These are phyloP conservation scores for Sclerotinia subarctica DNA, from an alignment of 2,329 filamentous ascomycete species.

Conservation along the genomic window DNA sequence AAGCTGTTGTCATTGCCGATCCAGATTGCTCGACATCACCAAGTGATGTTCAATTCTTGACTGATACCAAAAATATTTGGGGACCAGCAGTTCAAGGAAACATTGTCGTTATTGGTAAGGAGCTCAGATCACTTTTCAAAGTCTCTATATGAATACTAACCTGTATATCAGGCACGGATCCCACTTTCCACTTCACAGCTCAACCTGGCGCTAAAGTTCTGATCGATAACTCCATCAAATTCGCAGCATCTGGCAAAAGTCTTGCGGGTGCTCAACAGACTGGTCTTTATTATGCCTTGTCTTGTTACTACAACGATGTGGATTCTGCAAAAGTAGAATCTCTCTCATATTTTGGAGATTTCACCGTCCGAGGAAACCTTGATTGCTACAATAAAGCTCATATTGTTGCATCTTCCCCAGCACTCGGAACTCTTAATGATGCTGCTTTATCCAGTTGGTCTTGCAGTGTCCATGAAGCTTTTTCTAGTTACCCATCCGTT, in stretches of 20 bases:
- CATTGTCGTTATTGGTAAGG: slow-evolving; percentile 42
- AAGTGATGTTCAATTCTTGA: slow-evolving; percentile 40
- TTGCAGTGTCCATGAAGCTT: slow-evolving; percentile 45
- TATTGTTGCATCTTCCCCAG: slow-evolving; percentile 41
- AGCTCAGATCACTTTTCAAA: background rate
- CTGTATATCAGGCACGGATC: slow-evolving; percentile 37
- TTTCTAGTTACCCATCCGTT: slow-evolving; percentile 41
- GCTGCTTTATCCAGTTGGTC: slow-evolving; percentile 43
- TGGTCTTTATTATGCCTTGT: slow-evolving; percentile 44
- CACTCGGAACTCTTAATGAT: slow-evolving; percentile 41
- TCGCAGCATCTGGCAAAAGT: slow-evolving; percentile 37
- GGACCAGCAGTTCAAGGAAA: slow-evolving; percentile 44
- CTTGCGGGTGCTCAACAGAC: slow-evolving; percentile 32
- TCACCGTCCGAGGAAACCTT: slow-evolving; percentile 42
- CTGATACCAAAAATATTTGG: slow-evolving; percentile 42
- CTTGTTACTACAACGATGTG: slow-evolving; percentile 42
- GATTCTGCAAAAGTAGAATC: slow-evolving; percentile 32
- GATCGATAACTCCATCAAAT: slow-evolving; percentile 42
- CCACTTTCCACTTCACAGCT: slow-evolving; percentile 21
- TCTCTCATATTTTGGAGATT: slow-evolving; percentile 41
- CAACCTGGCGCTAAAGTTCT: slow-evolving; percentile 39
- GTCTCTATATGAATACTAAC: background rate
- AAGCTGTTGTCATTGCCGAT: slow-evolving; percentile 46
- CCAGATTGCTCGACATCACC: slow-evolving; percentile 38
- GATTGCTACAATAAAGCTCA: slow-evolving; percentile 44